Conservation (phyloP, 208 protist genomes). For the Trypanosoma cruzi region DNA sequence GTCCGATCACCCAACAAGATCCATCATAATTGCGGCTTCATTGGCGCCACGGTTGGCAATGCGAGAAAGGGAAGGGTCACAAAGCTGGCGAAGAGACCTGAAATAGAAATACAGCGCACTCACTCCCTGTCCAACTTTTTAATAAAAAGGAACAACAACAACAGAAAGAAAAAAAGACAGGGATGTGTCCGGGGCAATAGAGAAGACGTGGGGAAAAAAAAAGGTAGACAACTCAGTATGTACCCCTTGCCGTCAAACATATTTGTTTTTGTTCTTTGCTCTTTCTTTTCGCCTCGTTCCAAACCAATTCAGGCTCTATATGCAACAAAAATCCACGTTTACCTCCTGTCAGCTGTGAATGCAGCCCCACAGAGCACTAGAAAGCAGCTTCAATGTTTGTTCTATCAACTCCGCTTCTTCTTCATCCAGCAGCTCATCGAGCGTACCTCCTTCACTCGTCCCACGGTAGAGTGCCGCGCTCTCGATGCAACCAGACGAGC, state of each 20-base stretch:
- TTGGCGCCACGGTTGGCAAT: too few relatives aligned
- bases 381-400: slow-evolving; percentile 10
- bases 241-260: not conserved
- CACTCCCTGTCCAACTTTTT: too few relatives aligned
- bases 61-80: too few relatives aligned
- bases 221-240: too few relatives aligned
- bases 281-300: not conserved
- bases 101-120: too few relatives aligned
- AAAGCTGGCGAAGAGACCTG: too few relatives aligned
- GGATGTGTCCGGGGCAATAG: too few relatives aligned
- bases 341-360: not conserved
- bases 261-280: not conserved
- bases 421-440: slow-evolving; percentile 30
- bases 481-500: not conserved
- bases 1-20: too few relatives aligned
- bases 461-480: slow-evolving; percentile 11
- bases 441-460: not conserved
- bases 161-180: too few relatives aligned
- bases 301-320: slow-evolving; percentile 6
- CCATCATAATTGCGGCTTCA: too few relatives aligned
- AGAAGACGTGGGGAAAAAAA: too few relatives aligned
- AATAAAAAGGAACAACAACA: too few relatives aligned
- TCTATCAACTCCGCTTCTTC: slow-evolving; percentile 1
- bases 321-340: slow-evolving; percentile 17
- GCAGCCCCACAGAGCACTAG: slow-evolving; percentile 1